phyloP scores from a whole-genome alignment of 495 filamentous ascomycete genomes.

The Penicillium salamii region DNA sequence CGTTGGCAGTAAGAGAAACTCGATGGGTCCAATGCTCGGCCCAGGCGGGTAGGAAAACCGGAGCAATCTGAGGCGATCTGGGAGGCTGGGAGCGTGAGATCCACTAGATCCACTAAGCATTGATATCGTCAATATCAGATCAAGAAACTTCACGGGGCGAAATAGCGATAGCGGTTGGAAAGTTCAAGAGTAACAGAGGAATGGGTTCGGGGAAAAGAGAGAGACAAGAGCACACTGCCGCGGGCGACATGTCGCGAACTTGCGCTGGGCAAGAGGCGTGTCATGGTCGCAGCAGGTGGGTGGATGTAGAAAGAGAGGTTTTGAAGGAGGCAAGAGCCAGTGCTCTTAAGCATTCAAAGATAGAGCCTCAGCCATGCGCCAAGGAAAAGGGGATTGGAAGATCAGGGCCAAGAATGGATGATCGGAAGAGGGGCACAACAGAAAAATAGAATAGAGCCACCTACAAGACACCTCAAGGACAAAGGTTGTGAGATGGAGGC shows the following conservation, averaged over 20 bases:
- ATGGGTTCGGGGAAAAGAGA: conserved; percentile 17
- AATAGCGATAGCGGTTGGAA: conserved; percentile 17
- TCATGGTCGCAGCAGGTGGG: conserved; percentile 7
- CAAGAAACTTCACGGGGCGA: conserved; percentile 25
- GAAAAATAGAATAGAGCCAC: conserved; percentile 37
- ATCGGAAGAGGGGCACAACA: conserved; percentile 18
- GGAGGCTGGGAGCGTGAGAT: conserved; percentile 12
- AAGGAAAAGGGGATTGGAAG: conserved; percentile 16
- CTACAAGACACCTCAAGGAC: conserved; percentile 45
- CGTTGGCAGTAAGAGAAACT: background rate
- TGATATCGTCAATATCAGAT: conserved; percentile 41
- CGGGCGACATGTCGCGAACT: conserved; percentile 4
- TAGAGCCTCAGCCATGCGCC: conserved; percentile 23
- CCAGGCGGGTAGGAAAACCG: background rate
- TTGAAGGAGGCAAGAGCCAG: conserved; percentile 15
- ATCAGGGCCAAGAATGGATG: conserved; percentile 13
- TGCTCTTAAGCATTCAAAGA: conserved; percentile 12
- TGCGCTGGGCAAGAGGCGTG: background rate
- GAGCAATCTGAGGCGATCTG: conserved; percentile 6
- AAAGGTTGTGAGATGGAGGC: conserved; percentile 18
- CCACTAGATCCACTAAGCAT: conserved; percentile 42
- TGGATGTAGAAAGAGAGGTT: conserved; percentile 13
- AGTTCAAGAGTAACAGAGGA: conserved; percentile 19
- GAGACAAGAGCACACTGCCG: conserved; percentile 13
- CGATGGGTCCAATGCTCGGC: background rate